Evolutionary conservation across 1,284 basidiomycete genomes (phyloP).

Genomic region (Pterulicium gracile): DNA sequence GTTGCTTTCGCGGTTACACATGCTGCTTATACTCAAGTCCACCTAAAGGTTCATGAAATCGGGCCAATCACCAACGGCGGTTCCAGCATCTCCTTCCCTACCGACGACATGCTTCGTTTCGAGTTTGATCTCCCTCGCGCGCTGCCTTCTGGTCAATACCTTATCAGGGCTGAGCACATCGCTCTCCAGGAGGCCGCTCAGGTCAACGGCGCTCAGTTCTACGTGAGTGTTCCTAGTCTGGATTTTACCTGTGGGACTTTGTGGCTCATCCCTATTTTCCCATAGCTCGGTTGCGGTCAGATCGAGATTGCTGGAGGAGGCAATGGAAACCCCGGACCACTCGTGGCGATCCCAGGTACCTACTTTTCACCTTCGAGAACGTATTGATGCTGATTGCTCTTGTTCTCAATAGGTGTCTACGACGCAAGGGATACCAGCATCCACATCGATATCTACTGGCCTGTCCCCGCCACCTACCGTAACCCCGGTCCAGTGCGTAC

Average conservation of each 20-base stretch:
- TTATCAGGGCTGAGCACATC: slow-evolving; percentile 5
- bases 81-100: slow-evolving; percentile 1
- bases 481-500: slow-evolving; percentile 27
- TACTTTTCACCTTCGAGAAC: too few species aligned
- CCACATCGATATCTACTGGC: slow-evolving; percentile 29
- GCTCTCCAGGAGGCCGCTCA: slow-evolving; percentile 1
- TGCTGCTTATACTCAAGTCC: neutral
- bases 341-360: slow-evolving; percentile 25
- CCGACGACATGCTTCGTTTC: neutral
- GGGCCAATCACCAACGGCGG: slow-evolving; percentile 5
- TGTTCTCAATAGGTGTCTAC: slow-evolving; percentile 16
- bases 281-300: slow-evolving; percentile 23
- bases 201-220: neutral
- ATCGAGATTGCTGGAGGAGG: slow-evolving; percentile 18
- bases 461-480: slow-evolving; percentile 23
- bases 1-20: too few species aligned
- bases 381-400: neutral
- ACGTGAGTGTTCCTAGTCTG: too few species aligned
- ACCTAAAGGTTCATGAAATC: slow-evolving; percentile 2
- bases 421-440: slow-evolving; percentile 18
- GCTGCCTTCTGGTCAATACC: neutral
- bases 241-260: too few species aligned
- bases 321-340: slow-evolving; percentile 21
- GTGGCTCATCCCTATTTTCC: too few species aligned
- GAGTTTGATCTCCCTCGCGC: neutral